phyloP scores from a whole-genome alignment of 1,284 basidiomycete genomes.

The Ustilago loliicola region DNA sequence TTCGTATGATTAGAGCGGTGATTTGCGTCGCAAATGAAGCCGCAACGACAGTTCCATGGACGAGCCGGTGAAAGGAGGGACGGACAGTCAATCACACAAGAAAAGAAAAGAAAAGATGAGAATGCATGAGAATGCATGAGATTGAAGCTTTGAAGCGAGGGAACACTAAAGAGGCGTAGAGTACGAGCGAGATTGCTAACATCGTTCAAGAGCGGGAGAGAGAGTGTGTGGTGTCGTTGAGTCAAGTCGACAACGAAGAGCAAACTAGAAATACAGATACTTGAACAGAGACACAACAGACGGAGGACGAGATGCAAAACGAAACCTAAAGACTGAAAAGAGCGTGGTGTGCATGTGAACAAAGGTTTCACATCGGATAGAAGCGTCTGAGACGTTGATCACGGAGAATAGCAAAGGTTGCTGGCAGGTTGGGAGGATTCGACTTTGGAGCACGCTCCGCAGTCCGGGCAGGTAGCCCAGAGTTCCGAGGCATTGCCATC shows the following conservation, averaged over 20 bases:
- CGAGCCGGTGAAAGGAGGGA: too few relatives aligned
- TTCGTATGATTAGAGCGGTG: too few relatives aligned
- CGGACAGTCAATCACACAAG: not conserved
- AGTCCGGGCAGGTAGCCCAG: conserved; percentile 61
- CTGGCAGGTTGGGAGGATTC: conserved; percentile 27
- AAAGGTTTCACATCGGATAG: conserved; percentile 23
- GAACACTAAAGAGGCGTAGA: not conserved
- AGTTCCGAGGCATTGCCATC: conserved; percentile 53
- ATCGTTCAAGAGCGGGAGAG: too few relatives aligned
- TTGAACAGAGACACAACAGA: not conserved
- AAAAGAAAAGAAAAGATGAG: not conserved
- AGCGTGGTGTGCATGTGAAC: not conserved
- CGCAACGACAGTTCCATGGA: too few relatives aligned
- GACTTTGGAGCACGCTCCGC: conserved; percentile 48
- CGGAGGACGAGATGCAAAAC: not conserved
- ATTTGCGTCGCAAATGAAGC: too few relatives aligned
- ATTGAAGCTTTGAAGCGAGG: not conserved
- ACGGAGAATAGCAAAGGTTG: conserved; percentile 48
- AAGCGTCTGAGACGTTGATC: conserved; percentile 22
- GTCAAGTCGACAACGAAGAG: not conserved
- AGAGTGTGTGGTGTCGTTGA: not conserved
- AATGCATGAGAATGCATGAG: not conserved
- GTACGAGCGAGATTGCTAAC: conserved; percentile 2
- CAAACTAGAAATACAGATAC: conserved; percentile 16
- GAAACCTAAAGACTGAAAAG: conserved; percentile 1